These are phyloP conservation scores for Mitragyna speciosa DNA, from an alignment of 257 asterid species.

Conservation along the genomic window DNA sequence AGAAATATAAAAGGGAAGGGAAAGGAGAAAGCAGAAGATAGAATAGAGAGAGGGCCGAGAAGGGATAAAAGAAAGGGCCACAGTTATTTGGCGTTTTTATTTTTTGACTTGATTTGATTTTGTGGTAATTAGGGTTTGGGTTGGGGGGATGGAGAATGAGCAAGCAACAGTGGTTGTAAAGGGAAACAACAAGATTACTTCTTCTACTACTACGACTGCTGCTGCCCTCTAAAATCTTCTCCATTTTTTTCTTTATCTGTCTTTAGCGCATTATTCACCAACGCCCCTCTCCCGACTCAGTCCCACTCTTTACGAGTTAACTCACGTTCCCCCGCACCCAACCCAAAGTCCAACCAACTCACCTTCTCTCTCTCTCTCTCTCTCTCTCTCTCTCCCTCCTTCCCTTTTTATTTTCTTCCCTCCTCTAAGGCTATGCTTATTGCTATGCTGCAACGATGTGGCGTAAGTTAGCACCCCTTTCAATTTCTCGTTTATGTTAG, in stretches of 20 bases:
- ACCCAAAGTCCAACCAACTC: background rate
- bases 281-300: slow-evolving; percentile 32
- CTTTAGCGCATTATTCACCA: slow-evolving; percentile 12
- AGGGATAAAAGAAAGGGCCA: background rate
- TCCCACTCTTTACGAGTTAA: slow-evolving; percentile 41
- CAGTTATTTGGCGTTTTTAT: slow-evolving; percentile 2
- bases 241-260: slow-evolving; percentile 47
- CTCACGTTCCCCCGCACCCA: slow-evolving; percentile 31
- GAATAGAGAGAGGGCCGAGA: slow-evolving; percentile 23
- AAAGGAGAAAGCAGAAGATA: slow-evolving; percentile 38
- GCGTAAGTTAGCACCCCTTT: slow-evolving; percentile 38
- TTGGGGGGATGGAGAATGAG: slow-evolving; percentile 21
- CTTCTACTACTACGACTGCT: slow-evolving; percentile 23
- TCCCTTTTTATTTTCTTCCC: slow-evolving; percentile 23
- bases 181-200: background rate
- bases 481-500: slow-evolving; percentile 35
- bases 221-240: slow-evolving; percentile 59
- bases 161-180: slow-evolving; percentile 33
- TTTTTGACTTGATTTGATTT: too few relatives aligned
- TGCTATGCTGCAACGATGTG: slow-evolving; percentile 53
- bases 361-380: slow-evolving; percentile 3
- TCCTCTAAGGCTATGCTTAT: slow-evolving; percentile 17
- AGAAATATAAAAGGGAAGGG: slow-evolving; percentile 26
- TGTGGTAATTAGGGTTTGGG: background rate
- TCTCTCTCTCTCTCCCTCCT: background rate